Evolutionary conservation across 177 flowering plant genomes (phyloP).

Genomic region (Telopea speciosissima): DNA sequence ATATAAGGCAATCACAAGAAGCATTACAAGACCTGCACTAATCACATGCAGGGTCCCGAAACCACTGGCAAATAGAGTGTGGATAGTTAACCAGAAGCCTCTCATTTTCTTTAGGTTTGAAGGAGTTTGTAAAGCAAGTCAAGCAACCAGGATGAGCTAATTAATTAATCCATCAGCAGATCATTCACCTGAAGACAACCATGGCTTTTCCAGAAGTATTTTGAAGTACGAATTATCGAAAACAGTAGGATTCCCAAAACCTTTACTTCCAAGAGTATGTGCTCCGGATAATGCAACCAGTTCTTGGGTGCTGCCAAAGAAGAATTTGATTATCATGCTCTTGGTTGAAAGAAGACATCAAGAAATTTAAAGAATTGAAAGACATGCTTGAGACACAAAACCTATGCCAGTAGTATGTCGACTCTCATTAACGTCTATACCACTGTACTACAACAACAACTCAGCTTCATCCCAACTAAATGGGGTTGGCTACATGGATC

Average conservation of each 20-base stretch:
- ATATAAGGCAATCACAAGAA: too few relatives aligned
- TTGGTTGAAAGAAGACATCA: slow-evolving; percentile 4
- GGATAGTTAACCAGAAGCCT: not conserved
- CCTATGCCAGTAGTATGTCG: not conserved
- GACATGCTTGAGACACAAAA: not conserved
- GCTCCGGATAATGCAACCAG: slow-evolving; percentile 95
- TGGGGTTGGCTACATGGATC: too few relatives aligned
- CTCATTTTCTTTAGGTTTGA: not conserved
- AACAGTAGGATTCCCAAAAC: slow-evolving; percentile 72
- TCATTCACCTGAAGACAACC: slow-evolving; percentile 67
- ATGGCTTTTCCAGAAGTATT: slow-evolving; percentile 82
- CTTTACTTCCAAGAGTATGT: slow-evolving; percentile 89
- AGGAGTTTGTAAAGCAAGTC: not conserved
- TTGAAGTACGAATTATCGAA: slow-evolving; percentile 91
- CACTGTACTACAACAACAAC: too few relatives aligned
- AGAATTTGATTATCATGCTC: slow-evolving; percentile 1
- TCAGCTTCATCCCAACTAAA: too few relatives aligned
- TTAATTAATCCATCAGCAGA: not conserved
- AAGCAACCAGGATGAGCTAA: not conserved
- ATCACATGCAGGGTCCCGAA: not conserved
- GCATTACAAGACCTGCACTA: not conserved
- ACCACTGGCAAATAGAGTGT: not conserved
- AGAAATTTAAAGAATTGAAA: not conserved
- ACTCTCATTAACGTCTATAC: not conserved
- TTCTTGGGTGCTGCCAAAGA: slow-evolving; percentile 61